Percentiles rank a stretch among this genome's conserved stretches.
Conservation (phyloP, 1,284 basidiomycete species). For the Crocinoboletus sp. region DNA sequence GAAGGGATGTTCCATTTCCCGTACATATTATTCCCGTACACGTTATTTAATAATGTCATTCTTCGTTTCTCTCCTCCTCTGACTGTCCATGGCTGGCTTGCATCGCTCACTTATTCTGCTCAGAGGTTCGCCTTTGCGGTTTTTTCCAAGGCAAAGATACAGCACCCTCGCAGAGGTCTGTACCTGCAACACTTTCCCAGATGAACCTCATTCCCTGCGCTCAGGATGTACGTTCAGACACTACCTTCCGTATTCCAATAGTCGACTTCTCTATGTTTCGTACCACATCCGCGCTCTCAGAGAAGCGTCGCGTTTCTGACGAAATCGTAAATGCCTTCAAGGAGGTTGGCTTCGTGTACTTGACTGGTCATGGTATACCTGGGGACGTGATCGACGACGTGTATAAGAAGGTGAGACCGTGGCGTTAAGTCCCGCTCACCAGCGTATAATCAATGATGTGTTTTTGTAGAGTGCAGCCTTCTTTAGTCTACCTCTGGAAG, state of each 20-base stretch:
- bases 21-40: too few species aligned
- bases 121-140: slow-evolving; percentile 1
- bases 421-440: not conserved
- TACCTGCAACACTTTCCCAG: not conserved
- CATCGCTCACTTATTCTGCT: slow-evolving; percentile 13
- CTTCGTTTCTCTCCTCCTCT: too few species aligned
- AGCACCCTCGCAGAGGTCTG: slow-evolving; percentile 27
- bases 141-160: slow-evolving; percentile 10
- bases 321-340: slow-evolving; percentile 76
- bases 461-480: slow-evolving; percentile 63
- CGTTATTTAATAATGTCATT: too few species aligned
- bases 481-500: slow-evolving; percentile 59
- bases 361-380: slow-evolving; percentile 65
- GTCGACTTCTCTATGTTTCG: slow-evolving; percentile 74
- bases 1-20: too few species aligned
- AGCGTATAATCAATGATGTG: not conserved
- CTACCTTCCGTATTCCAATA: slow-evolving; percentile 58
- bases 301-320: slow-evolving; percentile 60
- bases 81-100: slow-evolving; percentile 13
- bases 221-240: slow-evolving; percentile 27
- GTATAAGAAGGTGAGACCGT: slow-evolving; percentile 53
- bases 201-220: slow-evolving; percentile 1
- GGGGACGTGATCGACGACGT: slow-evolving; percentile 46
- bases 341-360: slow-evolving; percentile 71
- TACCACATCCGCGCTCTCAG: slow-evolving; percentile 42